A percentile compares a stretch with the other conserved stretches of the same genome.
phyloP scores from a whole-genome alignment of 1,284 basidiomycete genomes.

The Boletus mariae region DNA sequence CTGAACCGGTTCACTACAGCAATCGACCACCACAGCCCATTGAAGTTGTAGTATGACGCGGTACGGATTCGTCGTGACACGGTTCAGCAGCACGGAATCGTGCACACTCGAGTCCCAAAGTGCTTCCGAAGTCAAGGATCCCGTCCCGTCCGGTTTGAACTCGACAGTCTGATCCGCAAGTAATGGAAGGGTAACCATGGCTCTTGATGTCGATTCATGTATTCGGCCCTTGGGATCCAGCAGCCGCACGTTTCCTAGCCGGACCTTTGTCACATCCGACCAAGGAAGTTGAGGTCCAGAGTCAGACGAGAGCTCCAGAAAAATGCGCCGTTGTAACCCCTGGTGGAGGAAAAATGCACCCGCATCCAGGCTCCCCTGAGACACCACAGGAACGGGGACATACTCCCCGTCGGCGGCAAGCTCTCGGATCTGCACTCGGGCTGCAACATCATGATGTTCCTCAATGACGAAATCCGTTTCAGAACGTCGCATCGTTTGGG shows the following conservation, averaged over 20 bases:
- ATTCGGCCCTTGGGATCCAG: constrained; percentile 82
- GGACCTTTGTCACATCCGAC: constrained; percentile 74
- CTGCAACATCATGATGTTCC: constrained; percentile 86
- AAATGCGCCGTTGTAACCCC: constrained; percentile 84
- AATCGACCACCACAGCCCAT: constrained; percentile 81
- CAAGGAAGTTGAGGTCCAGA: constrained; percentile 89
- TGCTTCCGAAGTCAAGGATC: constrained; percentile 62
- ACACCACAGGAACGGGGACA: constrained; percentile 77
- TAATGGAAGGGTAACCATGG: constrained; percentile 67
- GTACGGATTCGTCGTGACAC: constrained; percentile 75
- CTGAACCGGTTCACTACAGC: constrained; percentile 76
- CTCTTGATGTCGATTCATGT: constrained; percentile 69
- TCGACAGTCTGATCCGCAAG: constrained; percentile 69
- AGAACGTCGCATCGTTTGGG: constrained; percentile 80
- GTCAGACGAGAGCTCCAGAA: constrained; percentile 77
- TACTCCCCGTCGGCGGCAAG: constrained; percentile 84
- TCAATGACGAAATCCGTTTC: constrained; percentile 91
- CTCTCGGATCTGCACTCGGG: constrained; percentile 85
- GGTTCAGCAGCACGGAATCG: constrained; percentile 82
- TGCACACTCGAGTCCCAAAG: constrained; percentile 95
- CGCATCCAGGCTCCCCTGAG: constrained; percentile 74
- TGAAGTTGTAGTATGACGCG: constrained; percentile 76
- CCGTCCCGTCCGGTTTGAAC: constrained; percentile 81
- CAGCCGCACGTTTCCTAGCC: constrained; percentile 79
- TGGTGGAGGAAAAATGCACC: constrained; percentile 90